A percentile compares a stretch with the other conserved stretches of the same genome.
These are phyloP conservation scores for Limtongia smithiae DNA, from an alignment of 805 yeast genomes.

Conservation along the genomic window DNA sequence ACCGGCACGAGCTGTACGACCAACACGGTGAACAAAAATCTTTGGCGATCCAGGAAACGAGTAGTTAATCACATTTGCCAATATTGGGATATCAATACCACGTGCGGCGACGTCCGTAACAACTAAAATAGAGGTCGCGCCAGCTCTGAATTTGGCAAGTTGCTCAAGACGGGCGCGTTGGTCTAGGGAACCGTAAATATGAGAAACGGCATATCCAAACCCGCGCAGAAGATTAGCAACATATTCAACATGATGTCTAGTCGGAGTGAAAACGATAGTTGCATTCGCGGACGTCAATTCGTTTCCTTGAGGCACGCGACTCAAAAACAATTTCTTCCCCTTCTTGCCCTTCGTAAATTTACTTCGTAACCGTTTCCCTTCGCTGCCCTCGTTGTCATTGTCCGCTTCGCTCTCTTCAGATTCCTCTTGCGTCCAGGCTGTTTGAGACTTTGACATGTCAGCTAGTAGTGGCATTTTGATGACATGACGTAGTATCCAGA, in stretches of 20 bases:
- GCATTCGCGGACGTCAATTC: constrained; percentile 81
- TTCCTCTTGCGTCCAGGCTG: constrained; percentile 22
- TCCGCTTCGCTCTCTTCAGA: constrained; percentile 48
- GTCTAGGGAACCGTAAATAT: constrained; percentile 90
- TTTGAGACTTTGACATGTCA: constrained; percentile 66
- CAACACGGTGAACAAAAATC: constrained; percentile 94
- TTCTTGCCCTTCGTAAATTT: constrained; percentile 13
- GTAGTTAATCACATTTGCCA: constrained; percentile 91
- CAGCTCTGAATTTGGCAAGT: constrained; percentile 76
- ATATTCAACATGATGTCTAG: constrained; percentile 97
- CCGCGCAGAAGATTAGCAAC: constrained; percentile 64
- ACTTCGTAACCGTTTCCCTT: constrained; percentile 16
- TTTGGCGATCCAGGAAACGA: constrained; percentile 89
- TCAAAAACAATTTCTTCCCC: constrained; percentile 24
- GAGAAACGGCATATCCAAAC: constrained; percentile 83
- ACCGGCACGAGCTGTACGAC: constrained; percentile 99
- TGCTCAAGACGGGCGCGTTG: constrained; percentile 93
- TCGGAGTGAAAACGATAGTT: constrained; percentile 92
- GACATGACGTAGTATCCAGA: constrained; percentile 73
- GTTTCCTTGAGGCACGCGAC: constrained; percentile 70
- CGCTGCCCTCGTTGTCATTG: constrained; percentile 39
- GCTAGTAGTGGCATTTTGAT: constrained; percentile 65
- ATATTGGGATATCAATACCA: constrained; percentile 80
- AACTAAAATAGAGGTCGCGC: constrained; percentile 78
- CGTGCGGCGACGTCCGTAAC: constrained; percentile 87